Evolutionary conservation across 2,329 filamentous ascomycete genomes (phyloP), one percentile per base, ranked within the genome.

Genomic region (Fusarium newnesense): DNA sequence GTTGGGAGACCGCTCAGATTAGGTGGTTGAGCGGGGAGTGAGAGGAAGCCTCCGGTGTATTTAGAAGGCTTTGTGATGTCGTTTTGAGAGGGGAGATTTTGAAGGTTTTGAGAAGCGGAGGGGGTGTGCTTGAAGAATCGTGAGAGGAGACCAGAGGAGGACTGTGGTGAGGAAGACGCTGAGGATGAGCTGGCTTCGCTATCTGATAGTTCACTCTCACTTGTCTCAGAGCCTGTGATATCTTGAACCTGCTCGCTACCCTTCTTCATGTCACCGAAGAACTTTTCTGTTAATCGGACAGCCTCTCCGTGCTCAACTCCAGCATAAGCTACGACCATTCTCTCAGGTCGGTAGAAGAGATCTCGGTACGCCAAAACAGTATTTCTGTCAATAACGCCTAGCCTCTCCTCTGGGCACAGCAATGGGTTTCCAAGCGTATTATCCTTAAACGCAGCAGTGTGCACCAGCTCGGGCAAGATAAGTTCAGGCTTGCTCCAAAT

Each of bases 401-500:
- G 84, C 57, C 95, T 87, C 77, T 98, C 96, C 79, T 93, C 90
- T 1, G 96, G 96, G 80, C 96, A 99, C 57, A 99, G 84, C 74
- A 99, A 83, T 8, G 96, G 96, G 82, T 98, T 97, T 42, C 96
- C 96, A 18, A 99, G 87, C 0, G 96, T 98, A 84, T 99, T 98
- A 80, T 96, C 93, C 85, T 95, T 96, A 84, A 94, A 99, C 5
- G 95, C 96, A 15, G 96, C 95, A 85, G 95, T 96, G 82, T 99
- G 96, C 42, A 98, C 92, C 76, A 99, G 85, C 84, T 99, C 96
- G 0, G 96, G 96, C 69, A 99, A 85, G 76, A 99, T 98, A 63
- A 99, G 89, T 79, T 98, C 96, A 1, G 96, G 95, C 87, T 97
- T 98, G 77, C 93, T 92, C 96, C 96, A 99, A 64, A 99, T 98